These are phyloP conservation scores for Phellinidium pouzarii DNA, from an alignment of 1,284 basidiomycete species.

Conservation along the genomic window DNA sequence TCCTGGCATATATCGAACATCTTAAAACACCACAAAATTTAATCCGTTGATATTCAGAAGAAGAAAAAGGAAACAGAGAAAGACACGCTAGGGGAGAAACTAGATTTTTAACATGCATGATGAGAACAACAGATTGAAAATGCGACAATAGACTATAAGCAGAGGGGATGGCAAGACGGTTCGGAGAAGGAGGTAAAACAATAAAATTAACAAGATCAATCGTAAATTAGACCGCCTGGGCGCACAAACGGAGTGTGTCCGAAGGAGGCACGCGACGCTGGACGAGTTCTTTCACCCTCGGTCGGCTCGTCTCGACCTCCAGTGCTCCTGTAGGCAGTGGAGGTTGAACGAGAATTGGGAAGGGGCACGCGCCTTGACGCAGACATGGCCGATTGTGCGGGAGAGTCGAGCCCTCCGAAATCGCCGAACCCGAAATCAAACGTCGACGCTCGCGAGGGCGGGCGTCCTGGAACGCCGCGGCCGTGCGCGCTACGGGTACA, in stretches of 20 bases:
- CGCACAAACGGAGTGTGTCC: slow-evolving; percentile 9
- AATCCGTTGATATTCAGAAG: no score
- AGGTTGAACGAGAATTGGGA: neutral
- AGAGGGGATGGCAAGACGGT: no score
- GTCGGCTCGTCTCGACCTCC: neutral
- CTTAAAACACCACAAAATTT: no score
- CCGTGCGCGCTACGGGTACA: neutral
- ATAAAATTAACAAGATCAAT: no score
- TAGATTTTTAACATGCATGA: no score
- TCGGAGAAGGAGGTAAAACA: no score
- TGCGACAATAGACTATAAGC: no score
- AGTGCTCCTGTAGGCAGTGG: neutral
- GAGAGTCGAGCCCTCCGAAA: neutral
- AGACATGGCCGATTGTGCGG: neutral
- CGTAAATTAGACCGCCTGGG: no score
- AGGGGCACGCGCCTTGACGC: neutral
- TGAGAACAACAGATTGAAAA: no score
- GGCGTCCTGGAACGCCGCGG: neutral
- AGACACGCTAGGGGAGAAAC: no score
- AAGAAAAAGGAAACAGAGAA: no score
- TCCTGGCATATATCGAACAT: no score
- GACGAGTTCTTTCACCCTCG: neutral
- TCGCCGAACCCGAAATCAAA: neutral
- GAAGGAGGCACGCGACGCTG: neutral
- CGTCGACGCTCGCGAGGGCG: neutral